Percentiles rank a stretch among this genome's conserved stretches.
phyloP scores from a whole-genome alignment of 176 grass and related monocot species.

The Carex pumila region DNA sequence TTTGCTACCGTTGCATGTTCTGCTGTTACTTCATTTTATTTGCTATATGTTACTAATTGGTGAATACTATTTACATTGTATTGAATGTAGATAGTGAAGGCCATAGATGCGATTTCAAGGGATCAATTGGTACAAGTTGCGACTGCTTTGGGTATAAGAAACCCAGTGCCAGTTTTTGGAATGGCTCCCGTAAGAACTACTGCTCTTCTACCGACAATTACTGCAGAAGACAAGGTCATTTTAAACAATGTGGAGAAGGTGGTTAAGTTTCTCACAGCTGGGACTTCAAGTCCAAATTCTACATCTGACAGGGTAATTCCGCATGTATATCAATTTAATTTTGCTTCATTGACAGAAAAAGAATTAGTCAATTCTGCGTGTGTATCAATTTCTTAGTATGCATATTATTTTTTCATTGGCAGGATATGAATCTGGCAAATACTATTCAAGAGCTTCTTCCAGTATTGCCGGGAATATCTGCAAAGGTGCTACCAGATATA shows the following conservation, averaged over 20 bases:
- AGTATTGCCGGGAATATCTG: constrained; percentile 74
- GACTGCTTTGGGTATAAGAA: constrained; percentile 57
- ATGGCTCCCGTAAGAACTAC: constrained; percentile 67
- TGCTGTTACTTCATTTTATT: not conserved
- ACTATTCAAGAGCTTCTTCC: constrained; percentile 77
- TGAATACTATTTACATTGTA: not conserved
- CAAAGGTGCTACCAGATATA: constrained; percentile 76
- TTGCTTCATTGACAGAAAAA: too few relatives aligned
- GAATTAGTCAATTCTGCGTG: not conserved
- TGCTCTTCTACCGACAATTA: constrained; percentile 72
- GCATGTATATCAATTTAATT: not conserved
- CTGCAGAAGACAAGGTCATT: constrained; percentile 81
- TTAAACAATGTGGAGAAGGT: constrained; percentile 98
- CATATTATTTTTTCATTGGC: not conserved
- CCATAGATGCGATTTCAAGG: constrained; percentile 91
- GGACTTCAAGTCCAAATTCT: constrained; percentile 41
- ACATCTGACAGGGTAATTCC: constrained; percentile 46
- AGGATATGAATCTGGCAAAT: constrained; percentile 59
- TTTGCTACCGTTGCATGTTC: too few relatives aligned
- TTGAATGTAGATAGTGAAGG: constrained; percentile 70
- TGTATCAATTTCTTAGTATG: not conserved
- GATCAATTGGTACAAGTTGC: constrained; percentile 75
- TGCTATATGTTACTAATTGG: not conserved
- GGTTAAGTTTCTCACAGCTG: constrained; percentile 65
- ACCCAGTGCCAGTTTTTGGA: constrained; percentile 56